phyloP scores from a whole-genome alignment of 1,284 basidiomycete species.

The Vanrija sp. region DNA sequence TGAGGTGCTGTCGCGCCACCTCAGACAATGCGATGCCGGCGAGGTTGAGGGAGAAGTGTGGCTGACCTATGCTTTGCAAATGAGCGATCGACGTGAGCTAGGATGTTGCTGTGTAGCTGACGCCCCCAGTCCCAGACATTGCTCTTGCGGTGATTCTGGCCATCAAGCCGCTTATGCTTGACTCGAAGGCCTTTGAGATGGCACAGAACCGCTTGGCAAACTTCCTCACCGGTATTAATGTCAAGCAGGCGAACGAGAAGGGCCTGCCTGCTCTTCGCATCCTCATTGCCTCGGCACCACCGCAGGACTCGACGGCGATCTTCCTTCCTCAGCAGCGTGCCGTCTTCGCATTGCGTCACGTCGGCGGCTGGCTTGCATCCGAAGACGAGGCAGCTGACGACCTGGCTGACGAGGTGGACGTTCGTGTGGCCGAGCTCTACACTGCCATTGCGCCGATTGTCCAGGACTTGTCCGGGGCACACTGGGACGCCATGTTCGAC shows the following conservation, averaged over 20 bases:
- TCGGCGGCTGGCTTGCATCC: constrained; percentile 76
- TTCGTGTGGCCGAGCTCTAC: constrained; percentile 70
- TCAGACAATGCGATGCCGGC: constrained; percentile 58
- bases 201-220: constrained; percentile 89
- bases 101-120: background rate
- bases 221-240: constrained; percentile 64
- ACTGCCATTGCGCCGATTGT: constrained; percentile 77
- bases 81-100: constrained; percentile 59
- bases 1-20: constrained; percentile 58
- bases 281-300: constrained; percentile 73
- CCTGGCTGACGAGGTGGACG: constrained; percentile 68
- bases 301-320: constrained; percentile 70
- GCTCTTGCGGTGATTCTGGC: constrained; percentile 63
- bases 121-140: constrained; percentile 60
- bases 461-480: constrained; percentile 77
- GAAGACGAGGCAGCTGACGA: constrained; percentile 64
- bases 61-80: constrained; percentile 62
- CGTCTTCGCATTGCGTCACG: constrained; percentile 81
- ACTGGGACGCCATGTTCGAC: constrained; percentile 92
- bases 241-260: constrained; percentile 61
- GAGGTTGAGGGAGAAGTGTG: constrained; percentile 69
- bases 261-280: constrained; percentile 68
- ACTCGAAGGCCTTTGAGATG: constrained; percentile 69
- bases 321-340: constrained; percentile 83
- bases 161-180: constrained; percentile 61